A percentile compares a stretch with the other conserved stretches of the same genome.
phyloP scores from a whole-genome alignment of 2,329 filamentous ascomycete genomes.

The Penicillium sp. region DNA sequence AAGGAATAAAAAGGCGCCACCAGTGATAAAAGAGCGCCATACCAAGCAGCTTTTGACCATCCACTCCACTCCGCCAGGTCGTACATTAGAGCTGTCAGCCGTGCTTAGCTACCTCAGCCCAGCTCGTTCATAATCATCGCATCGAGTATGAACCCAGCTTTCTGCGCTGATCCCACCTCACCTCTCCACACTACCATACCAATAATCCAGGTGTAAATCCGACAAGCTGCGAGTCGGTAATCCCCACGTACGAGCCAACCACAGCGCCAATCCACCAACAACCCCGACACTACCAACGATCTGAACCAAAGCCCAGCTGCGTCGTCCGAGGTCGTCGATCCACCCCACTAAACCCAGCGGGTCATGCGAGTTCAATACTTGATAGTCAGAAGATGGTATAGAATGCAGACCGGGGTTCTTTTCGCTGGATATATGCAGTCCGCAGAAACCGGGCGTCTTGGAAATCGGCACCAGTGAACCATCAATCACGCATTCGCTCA shows the following conservation, averaged over 20 bases:
- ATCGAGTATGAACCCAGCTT: too few species aligned
- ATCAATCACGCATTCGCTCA: constrained; percentile 70
- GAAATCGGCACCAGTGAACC: constrained; percentile 63
- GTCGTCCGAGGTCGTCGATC: constrained; percentile 66
- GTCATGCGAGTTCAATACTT: constrained; percentile 64
- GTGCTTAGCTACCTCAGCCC: too few species aligned
- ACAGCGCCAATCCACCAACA: constrained; percentile 72
- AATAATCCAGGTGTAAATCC: constrained; percentile 36
- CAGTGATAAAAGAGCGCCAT: background rate
- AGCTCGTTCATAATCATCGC: too few species aligned
- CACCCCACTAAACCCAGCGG: constrained; percentile 78
- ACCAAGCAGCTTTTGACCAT: too few species aligned
- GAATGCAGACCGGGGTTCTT: constrained; percentile 29
- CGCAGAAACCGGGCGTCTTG: constrained; percentile 36
- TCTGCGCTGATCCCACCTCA: too few species aligned
- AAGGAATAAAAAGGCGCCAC: background rate
- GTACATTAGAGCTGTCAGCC: too few species aligned
- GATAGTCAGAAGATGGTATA: constrained; percentile 35
- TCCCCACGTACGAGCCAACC: constrained; percentile 55
- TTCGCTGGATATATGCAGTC: constrained; percentile 28
- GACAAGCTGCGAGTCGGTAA: constrained; percentile 36
- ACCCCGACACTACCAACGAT: constrained; percentile 75
- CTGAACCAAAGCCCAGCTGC: constrained; percentile 71
- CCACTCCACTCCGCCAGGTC: constrained; percentile 18
- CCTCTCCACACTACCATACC: constrained; percentile 21